Base-by-base conservation (phyloP, 164 flowering plant genomes). In the Nelumbo lutea region DNA sequence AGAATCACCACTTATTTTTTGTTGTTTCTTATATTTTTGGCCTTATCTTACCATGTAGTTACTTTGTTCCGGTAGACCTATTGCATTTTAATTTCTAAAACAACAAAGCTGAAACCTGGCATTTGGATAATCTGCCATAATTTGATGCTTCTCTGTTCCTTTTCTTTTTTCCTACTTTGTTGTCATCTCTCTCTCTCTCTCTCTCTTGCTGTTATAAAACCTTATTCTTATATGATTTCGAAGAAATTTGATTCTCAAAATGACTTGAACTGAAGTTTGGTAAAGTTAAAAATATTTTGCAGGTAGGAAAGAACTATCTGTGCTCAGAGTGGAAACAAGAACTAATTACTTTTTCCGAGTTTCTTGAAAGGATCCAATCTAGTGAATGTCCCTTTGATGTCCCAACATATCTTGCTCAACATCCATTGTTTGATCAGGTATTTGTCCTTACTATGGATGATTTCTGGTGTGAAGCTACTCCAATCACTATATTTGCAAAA, bases 251-350 rank as follows among this genome's bases (percentile, higher is more conserved):
- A 62, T n/a, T 4, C 51, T 14, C n/a, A 4, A 44, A 44, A 40
- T 46, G 40, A 14, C 15, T 53, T 41, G 10, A 45, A 73, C 59
- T 62, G 68, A 48, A 55, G 14, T 42, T 42, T 73, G 55, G 11
- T 38, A 76, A 55, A 52, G 41, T 66, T 43, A 10, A 15, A 42
- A 40, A 64, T 74, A 57, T 68, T 71, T 77, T 77, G 65, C 86
- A 95, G 99, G 97, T 95, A 67, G 99, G 99, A 61, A 93, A 83
- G 62, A 95, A 92, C 78, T 95, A 90, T 73, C 70, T 93, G 50
- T 88, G 87, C 65, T 45, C 84, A 38, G 93, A 90, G 8, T 95
- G 99, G 99, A 95, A 93, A 83, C 99, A 95, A 79, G 99, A 95
- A 76, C 84, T 95, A 11, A 88, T 93, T 64, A 80, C 93, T 64